Conservation (phyloP, 1,284 basidiomycete genomes). For the Ustilago xerochloae region DNA sequence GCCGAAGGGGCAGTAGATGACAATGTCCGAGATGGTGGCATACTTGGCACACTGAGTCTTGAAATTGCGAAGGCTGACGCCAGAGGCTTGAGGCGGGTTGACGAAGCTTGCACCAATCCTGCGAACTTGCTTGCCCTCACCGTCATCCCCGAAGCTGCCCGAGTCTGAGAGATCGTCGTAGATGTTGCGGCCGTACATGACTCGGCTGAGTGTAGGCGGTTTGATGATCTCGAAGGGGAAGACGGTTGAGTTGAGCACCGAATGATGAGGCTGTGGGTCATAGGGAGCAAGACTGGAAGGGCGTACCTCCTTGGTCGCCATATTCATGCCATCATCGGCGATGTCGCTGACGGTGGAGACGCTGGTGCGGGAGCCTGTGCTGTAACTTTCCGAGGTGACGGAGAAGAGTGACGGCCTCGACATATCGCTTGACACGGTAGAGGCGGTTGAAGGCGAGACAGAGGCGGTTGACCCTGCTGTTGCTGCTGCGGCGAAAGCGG, state of each 20-base stretch:
- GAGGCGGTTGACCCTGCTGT: slow-evolving; percentile 18
- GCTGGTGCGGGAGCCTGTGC: slow-evolving; percentile 39
- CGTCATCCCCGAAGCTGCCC: slow-evolving; percentile 18
- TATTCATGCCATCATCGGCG: slow-evolving; percentile 20
- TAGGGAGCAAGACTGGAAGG: not conserved
- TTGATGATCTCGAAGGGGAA: slow-evolving; percentile 52
- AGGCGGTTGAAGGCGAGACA: slow-evolving; percentile 44
- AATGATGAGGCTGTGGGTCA: slow-evolving; percentile 54
- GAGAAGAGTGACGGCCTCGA: slow-evolving; percentile 56
- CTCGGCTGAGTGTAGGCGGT: slow-evolving; percentile 36
- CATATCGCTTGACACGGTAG: slow-evolving; percentile 42
- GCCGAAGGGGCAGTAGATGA: slow-evolving; percentile 76
- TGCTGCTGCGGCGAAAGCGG: too few species aligned
- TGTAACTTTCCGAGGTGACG: slow-evolving; percentile 26
- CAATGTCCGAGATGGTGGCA: slow-evolving; percentile 86
- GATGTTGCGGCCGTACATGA: slow-evolving; percentile 33
- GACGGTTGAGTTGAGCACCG: slow-evolving; percentile 59
- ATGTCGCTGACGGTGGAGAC: slow-evolving; percentile 41
- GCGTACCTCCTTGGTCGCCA: slow-evolving; percentile 4
- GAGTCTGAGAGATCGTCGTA: slow-evolving; percentile 22
- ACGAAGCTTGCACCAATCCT: slow-evolving; percentile 42
- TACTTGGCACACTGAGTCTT: slow-evolving; percentile 76
- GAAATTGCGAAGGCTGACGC: slow-evolving; percentile 64
- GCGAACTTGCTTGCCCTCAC: slow-evolving; percentile 14
- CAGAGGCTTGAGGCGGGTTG: slow-evolving; percentile 47